Conservation (phyloP, 805 yeast species). For the Metschnikowia continentalis region DNA sequence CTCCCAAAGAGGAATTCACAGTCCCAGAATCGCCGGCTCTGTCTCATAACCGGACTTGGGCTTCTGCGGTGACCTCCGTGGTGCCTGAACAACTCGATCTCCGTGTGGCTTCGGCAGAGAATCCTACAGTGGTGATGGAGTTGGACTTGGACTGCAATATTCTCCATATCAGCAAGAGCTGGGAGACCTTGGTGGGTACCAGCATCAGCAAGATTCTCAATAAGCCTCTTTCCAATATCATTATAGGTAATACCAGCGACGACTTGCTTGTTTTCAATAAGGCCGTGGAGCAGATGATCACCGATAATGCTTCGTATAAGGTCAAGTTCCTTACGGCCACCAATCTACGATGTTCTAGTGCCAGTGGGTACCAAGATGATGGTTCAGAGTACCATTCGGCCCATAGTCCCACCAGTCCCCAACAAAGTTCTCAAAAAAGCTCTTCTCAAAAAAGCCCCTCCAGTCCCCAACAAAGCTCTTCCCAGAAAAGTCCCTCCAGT, state of each 20-base stretch:
- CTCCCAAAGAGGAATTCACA: not conserved
- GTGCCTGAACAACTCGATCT: slow-evolving; percentile 50
- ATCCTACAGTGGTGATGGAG: slow-evolving; percentile 79
- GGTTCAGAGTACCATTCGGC: not conserved
- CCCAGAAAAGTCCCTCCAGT: too few species aligned
- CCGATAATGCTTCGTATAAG: slow-evolving; percentile 72
- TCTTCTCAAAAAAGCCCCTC: too few species aligned
- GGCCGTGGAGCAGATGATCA: slow-evolving; percentile 66
- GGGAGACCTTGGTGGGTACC: slow-evolving; percentile 79
- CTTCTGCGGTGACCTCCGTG: slow-evolving; percentile 15
- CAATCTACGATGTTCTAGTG: slow-evolving; percentile 15
- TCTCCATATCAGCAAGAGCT: slow-evolving; percentile 67
- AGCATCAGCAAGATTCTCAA: slow-evolving; percentile 48
- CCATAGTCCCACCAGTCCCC: too few species aligned
- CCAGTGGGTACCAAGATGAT: not conserved
- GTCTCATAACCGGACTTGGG: not conserved
- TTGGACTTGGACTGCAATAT: slow-evolving; percentile 75
- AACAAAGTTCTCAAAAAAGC: too few species aligned
- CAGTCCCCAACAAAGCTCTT: too few species aligned
- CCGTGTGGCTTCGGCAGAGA: slow-evolving; percentile 59
- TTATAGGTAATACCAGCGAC: slow-evolving; percentile 54
- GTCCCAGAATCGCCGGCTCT: not conserved
- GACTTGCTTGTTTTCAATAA: slow-evolving; percentile 66
- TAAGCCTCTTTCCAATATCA: slow-evolving; percentile 57
- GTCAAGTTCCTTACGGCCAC: slow-evolving; percentile 66